Evolutionary conservation across 495 filamentous ascomycete species (phyloP).

Genomic region (Lasiosphaeriaceae sp.): DNA sequence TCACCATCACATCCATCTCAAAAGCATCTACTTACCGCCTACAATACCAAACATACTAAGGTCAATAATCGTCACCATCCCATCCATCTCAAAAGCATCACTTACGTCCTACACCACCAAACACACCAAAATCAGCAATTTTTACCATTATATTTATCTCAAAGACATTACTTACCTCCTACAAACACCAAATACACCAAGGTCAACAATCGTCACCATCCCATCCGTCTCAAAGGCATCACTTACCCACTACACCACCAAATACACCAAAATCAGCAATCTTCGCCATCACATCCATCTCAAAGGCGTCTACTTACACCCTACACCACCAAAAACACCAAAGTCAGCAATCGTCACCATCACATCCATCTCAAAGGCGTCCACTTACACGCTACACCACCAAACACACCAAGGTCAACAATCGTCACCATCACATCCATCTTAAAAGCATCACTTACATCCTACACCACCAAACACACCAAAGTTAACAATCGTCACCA

Average conservation of each 20-base stretch:
- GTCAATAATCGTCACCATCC: not conserved
- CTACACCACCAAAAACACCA: slow-evolving; percentile 4
- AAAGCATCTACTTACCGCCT: not conserved
- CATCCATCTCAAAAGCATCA: not conserved
- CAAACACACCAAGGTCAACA: slow-evolving; percentile 3
- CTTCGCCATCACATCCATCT: slow-evolving; percentile 1
- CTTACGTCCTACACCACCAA: not conserved
- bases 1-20: not conserved
- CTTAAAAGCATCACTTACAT: not conserved
- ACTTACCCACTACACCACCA: slow-evolving; percentile 4
- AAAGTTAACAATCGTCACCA: not conserved
- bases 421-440: slow-evolving; percentile 2
- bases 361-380: not conserved
- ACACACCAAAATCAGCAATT: not conserved
- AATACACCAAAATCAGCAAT: slow-evolving; percentile 2
- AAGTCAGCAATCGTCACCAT: slow-evolving; percentile 2
- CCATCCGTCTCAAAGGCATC: not conserved
- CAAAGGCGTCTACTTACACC: slow-evolving; percentile 1
- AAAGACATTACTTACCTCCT: not conserved
- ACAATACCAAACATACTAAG: not conserved
- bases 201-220: slow-evolving; percentile 5
- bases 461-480: not conserved
- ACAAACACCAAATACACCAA: slow-evolving; percentile 2
- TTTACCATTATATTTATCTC: not conserved
- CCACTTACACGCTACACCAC: slow-evolving; percentile 3